A percentile compares a stretch with the other conserved stretches of the same genome.
phyloP scores from a whole-genome alignment of 2,329 filamentous ascomycete species.

The Akanthomyces uredinophilus region DNA sequence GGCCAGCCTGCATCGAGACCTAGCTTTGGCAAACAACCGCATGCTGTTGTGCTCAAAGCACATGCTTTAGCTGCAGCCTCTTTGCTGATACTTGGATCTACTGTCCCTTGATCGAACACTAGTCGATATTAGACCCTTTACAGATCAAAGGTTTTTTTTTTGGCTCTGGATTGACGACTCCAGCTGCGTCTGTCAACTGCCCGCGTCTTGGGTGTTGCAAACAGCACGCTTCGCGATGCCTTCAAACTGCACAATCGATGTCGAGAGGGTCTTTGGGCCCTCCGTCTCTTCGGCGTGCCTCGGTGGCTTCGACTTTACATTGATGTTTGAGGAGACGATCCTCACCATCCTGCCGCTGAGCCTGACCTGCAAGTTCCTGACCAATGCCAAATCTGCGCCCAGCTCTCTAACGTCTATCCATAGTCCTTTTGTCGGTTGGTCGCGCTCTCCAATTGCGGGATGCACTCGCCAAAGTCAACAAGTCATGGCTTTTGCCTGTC shows the following conservation, averaged over 20 bases:
- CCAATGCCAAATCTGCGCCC: too few species aligned
- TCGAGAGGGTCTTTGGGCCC: constrained; percentile 18
- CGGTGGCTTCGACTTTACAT: constrained; percentile 26
- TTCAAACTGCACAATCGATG: constrained; percentile 5
- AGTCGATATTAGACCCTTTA: neutral
- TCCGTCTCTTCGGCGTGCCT: constrained; percentile 18
- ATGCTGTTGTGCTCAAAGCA: neutral
- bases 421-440: neutral
- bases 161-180: neutral
- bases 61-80: neutral
- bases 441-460: constrained; percentile 15
- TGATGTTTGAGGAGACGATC: constrained; percentile 25
- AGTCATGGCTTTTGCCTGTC: constrained; percentile 4
- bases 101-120: neutral
- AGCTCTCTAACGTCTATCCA: neutral
- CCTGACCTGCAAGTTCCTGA: constrained; percentile 15
- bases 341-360: constrained; percentile 21
- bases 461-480: constrained; percentile 4
- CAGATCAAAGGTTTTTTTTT: neutral
- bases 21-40: neutral
- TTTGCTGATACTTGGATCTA: neutral
- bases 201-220: neutral
- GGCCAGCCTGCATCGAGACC: neutral
- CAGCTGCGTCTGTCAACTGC: neutral
- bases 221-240: neutral